Base-by-base conservation (phyloP, 371 early-diverging fungal species). In the Actinomucor elegans region DNA sequence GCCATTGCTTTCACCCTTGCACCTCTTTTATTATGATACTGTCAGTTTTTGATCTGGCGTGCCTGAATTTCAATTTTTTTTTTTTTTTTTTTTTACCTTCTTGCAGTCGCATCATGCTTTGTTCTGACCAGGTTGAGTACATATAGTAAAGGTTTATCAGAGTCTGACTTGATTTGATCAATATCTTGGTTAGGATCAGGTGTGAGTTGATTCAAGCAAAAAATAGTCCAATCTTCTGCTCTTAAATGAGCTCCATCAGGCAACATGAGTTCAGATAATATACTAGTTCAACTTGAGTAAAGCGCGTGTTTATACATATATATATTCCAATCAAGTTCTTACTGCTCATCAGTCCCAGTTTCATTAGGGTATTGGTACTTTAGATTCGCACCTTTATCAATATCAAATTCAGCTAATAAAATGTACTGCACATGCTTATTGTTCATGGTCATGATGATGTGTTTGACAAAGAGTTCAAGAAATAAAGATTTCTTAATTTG, bases 1-100 rank as follows among this genome's bases (percentile, higher is more conserved):
- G 98, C 95, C 90, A 97, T 90, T 0, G 96, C 94, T 63, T 94
- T 96, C 18, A 95, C 94, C 41, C 84, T 75, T 1, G 96, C 96
- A 29, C 96, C 96, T 66, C 94, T 84, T 33, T 31, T 20, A 11
- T 6, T 17, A 20, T 4, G 5, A 12, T 18, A 6, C 11, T 31
- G 0, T 10, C 24, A 21, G n/a, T n/a, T n/a, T n/a, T n/a, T n/a
- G n/a, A n/a, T n/a, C n/a, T n/a, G n/a, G n/a, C n/a, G n/a, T n/a
- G n/a, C n/a, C n/a, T n/a, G n/a, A n/a, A n/a, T n/a, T n/a, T n/a
- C n/a, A n/a, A n/a, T 51, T 31, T 24, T 21, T 28, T 17, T 35
- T 26, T 20, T 34, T 40, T 15, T 11, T 3, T 4, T 5, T 1
- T 24, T 14, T 36, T 66, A 84, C 88, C 88, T 84, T 65, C 87